Evolutionary conservation across 176 grass and related monocot genomes (phyloP).

Genomic region (Guadua angustifolia): DNA sequence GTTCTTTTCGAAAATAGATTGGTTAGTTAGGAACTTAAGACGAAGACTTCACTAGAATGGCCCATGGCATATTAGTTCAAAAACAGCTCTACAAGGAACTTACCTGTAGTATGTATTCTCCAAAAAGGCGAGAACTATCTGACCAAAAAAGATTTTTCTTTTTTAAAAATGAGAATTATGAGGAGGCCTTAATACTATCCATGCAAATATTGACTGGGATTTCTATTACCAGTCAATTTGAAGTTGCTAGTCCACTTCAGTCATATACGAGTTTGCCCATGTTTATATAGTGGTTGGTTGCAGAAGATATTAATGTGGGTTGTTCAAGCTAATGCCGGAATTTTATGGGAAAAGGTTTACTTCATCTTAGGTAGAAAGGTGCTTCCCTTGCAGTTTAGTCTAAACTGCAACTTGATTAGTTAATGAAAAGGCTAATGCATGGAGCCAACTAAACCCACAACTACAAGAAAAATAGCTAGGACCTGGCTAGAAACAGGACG

Average conservation of each 20-base stretch:
- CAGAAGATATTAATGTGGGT: not conserved
- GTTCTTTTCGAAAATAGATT: slow-evolving; percentile 18
- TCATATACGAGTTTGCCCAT: slow-evolving; percentile 3
- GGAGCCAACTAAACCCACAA: slow-evolving; percentile 50
- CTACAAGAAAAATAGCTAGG: slow-evolving; percentile 36
- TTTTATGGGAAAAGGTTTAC: slow-evolving; percentile 29
- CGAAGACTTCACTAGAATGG: not conserved
- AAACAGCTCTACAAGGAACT: not conserved
- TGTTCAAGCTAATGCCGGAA: slow-evolving; percentile 9
- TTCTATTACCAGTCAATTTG: not conserved
- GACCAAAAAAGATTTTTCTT: not conserved
- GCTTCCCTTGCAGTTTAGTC: slow-evolving; percentile 21
- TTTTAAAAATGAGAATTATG: not conserved
- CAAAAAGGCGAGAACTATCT: not conserved
- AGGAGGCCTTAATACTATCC: not conserved
- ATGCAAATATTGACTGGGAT: not conserved
- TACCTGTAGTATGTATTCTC: not conserved
- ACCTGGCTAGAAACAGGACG: slow-evolving; percentile 33
- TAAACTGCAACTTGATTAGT: slow-evolving; percentile 35
- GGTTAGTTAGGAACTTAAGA: slow-evolving; percentile 36
- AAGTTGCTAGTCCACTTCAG: not conserved
- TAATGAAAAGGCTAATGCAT: slow-evolving; percentile 45
- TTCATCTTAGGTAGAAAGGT: slow-evolving; percentile 59
- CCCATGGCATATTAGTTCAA: not conserved
- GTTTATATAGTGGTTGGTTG: not conserved